These are phyloP conservation scores for Globisporangium recalcitrans DNA, from an alignment of 352 stramenopile species.

Conservation along the genomic window DNA sequence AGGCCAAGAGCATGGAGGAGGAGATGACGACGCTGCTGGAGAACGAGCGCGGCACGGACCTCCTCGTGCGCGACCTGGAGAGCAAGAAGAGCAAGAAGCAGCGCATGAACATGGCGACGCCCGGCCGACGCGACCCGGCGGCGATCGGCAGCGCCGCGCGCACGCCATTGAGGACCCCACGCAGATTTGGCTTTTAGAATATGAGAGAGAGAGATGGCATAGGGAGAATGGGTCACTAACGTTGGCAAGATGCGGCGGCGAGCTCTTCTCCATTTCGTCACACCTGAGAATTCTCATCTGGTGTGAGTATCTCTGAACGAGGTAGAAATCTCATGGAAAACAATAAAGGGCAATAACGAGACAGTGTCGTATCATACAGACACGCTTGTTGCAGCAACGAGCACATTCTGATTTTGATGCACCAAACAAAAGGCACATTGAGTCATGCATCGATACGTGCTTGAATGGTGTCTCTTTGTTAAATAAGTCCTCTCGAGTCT, in stretches of 20 bases:
- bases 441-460: too few relatives aligned
- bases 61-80: slow-evolving; percentile 18
- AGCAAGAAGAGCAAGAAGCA: slow-evolving; percentile 48
- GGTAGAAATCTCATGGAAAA: too few relatives aligned
- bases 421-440: too few relatives aligned
- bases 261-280: too few relatives aligned
- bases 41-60: slow-evolving; percentile 14
- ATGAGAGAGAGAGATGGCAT: background rate
- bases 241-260: too few relatives aligned
- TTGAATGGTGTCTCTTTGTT: background rate
- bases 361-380: too few relatives aligned
- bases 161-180: slow-evolving; percentile 52
- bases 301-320: too few relatives aligned
- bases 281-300: too few relatives aligned
- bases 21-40: slow-evolving; percentile 60
- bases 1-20: slow-evolving; percentile 69
- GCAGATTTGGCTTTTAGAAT: slow-evolving; percentile 47
- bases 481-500: slow-evolving; percentile 2
- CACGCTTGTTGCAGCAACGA: too few relatives aligned
- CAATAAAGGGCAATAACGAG: too few relatives aligned
- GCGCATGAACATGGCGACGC: slow-evolving; percentile 54
- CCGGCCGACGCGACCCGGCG: slow-evolving; percentile 32
- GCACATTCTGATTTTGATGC: too few relatives aligned
- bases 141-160: slow-evolving; percentile 20
- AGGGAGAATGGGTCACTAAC: background rate